Conservation (phyloP, 306 rosid genomes). For the Benincasa hispida region DNA sequence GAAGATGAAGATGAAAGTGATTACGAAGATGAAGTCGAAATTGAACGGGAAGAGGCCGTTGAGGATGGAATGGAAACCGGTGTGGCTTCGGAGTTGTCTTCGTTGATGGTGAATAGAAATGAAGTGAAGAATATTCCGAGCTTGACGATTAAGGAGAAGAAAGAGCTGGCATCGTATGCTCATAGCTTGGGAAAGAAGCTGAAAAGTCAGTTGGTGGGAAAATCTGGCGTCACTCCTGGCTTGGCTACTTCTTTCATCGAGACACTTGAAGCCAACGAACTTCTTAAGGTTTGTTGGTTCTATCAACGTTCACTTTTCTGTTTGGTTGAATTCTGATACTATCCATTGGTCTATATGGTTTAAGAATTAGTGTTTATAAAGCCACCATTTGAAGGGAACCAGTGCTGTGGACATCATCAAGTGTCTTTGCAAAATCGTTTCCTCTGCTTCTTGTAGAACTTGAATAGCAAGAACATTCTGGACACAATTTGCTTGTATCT, state of each 20-base stretch:
- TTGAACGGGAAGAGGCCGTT: conserved; percentile 1
- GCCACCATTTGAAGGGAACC: not conserved
- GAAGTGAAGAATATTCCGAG: conserved; percentile 38
- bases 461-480: not conserved
- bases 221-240: conserved; percentile 65
- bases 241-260: conserved; percentile 63
- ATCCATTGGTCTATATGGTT: not conserved
- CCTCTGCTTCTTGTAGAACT: not conserved
- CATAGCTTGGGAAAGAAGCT: conserved; percentile 83
- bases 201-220: conserved; percentile 80
- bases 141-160: conserved; percentile 67
- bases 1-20: conserved; percentile 8
- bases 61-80: conserved; percentile 15
- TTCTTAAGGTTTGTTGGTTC: conserved; percentile 57
- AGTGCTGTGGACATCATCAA: not conserved
- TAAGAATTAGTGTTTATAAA: not conserved
- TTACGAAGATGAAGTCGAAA: conserved; percentile 11
- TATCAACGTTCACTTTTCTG: not conserved
- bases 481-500: not conserved
- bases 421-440: not conserved
- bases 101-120: conserved; percentile 26
- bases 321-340: not conserved
- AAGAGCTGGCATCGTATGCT: conserved; percentile 76
- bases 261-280: conserved; percentile 86
- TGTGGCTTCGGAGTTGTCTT: conserved; percentile 12